Conservation (phyloP, 108 stramenopile species). For the Conticribra weissflogii region DNA sequence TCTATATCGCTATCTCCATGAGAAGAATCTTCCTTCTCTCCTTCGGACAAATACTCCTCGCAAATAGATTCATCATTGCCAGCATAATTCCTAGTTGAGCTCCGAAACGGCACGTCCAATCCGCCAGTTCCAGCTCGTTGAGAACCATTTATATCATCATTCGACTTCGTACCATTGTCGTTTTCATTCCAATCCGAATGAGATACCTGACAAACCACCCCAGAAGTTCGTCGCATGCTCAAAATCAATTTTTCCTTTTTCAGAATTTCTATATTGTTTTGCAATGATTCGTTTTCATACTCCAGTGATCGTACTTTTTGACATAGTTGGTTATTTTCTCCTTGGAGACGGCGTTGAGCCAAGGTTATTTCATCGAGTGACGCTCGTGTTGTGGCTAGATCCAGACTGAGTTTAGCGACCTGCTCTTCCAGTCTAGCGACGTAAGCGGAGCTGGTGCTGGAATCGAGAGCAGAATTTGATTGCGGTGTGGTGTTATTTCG, state of each 20-base stretch:
- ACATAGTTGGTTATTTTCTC: conserved; percentile 18
- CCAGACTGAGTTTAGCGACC: conserved; percentile 37
- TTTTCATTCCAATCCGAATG: neutral
- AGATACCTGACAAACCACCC: conserved; percentile 8
- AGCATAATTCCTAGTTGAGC: neutral
- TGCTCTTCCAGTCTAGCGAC: conserved; percentile 29
- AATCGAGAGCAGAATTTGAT: neutral
- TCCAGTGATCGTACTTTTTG: conserved; percentile 3
- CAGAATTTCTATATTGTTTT: conserved; percentile 17
- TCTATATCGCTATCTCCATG: neutral
- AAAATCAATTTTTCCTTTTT: conserved; percentile 40
- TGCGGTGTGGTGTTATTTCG: neutral
- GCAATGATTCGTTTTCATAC: conserved; percentile 32
- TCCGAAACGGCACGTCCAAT: conserved; percentile 30
- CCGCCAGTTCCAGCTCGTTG: neutral
- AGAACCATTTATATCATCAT: neutral
- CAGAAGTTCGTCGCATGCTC: conserved; percentile 33
- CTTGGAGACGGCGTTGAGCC: conserved; percentile 24
- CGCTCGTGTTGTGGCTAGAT: conserved; percentile 38
- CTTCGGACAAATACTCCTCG: conserved; percentile 3
- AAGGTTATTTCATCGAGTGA: conserved; percentile 30
- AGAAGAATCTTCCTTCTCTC: conserved; percentile 7
- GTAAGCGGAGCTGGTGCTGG: neutral
- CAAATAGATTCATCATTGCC: neutral
- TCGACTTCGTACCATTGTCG: neutral